Percentiles rank a stretch among this genome's conserved stretches.
phyloP scores from a whole-genome alignment of 2,329 filamentous ascomycete genomes.

The Daldinia eschscholtzii region DNA sequence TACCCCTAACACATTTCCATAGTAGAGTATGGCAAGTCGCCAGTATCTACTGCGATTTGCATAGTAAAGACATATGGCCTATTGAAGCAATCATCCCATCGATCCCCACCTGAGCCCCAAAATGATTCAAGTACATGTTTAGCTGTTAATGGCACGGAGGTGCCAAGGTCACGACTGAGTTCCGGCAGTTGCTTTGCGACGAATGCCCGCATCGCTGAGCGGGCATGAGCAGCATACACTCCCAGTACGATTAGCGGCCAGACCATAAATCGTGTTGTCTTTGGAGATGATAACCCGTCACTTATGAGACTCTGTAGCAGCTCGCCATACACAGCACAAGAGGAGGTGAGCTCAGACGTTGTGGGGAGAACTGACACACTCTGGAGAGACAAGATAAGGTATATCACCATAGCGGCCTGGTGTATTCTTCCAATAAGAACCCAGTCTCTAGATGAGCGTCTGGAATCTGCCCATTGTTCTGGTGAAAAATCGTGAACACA shows the following conservation, averaged over 20 bases:
- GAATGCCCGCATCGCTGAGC: slow-evolving; percentile 21
- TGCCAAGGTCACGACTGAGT: slow-evolving; percentile 49
- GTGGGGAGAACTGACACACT: slow-evolving; percentile 42
- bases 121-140: slow-evolving; percentile 52
- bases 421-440: slow-evolving; percentile 50
- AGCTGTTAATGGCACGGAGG: slow-evolving; percentile 51
- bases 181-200: slow-evolving; percentile 39
- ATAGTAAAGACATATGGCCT: slow-evolving; percentile 41
- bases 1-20: neutral
- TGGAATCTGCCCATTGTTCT: slow-evolving; percentile 50
- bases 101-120: slow-evolving; percentile 51
- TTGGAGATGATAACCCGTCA: slow-evolving; percentile 35
- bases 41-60: slow-evolving; percentile 42
- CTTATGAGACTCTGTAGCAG: slow-evolving; percentile 3
- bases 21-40: neutral
- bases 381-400: slow-evolving; percentile 56
- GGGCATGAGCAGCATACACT: slow-evolving; percentile 48
- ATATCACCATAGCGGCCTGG: slow-evolving; percentile 52
- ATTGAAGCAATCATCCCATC: slow-evolving; percentile 58
- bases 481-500: slow-evolving; percentile 51
- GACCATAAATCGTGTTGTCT: slow-evolving; percentile 47
- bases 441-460: slow-evolving; percentile 47
- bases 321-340: neutral
- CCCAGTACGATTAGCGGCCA: slow-evolving; percentile 57
- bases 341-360: neutral